phyloP scores from a whole-genome alignment of 2,329 filamentous ascomycete species.

The Sarocladium brachiariae region DNA sequence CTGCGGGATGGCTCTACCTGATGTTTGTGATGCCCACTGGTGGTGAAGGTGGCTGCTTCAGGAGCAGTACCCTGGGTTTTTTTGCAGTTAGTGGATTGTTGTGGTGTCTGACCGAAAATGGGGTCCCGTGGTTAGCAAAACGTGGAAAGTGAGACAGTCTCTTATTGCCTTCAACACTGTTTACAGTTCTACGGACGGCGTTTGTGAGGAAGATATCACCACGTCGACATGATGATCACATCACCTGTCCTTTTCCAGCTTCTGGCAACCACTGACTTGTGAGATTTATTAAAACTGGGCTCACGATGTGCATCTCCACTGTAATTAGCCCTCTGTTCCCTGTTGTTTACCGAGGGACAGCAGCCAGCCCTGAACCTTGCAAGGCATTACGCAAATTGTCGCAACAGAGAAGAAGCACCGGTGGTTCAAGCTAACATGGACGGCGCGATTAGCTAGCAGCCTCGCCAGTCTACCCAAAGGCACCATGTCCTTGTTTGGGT shows the following conservation, averaged over 20 bases:
- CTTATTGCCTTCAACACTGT: too few species aligned
- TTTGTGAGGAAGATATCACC: too few species aligned
- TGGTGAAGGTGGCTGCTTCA: conserved; percentile 3
- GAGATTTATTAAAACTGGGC: too few species aligned
- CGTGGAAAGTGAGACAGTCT: neutral
- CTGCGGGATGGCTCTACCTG: conserved; percentile 3
- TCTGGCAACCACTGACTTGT: too few species aligned
- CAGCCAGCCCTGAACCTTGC: neutral
- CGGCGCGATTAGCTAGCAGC: neutral
- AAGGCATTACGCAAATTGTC: neutral
- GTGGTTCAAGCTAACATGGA: neutral
- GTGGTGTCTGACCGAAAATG: neutral
- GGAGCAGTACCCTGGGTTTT: too few species aligned
- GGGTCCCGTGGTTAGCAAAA: neutral
- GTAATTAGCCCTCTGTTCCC: neutral
- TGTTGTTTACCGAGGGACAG: neutral
- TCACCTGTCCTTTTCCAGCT: too few species aligned
- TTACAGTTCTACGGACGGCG: too few species aligned
- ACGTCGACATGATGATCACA: too few species aligned
- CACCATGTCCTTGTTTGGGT: conserved; percentile 4
- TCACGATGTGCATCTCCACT: too few species aligned
- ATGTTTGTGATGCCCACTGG: neutral
- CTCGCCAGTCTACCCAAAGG: neutral
- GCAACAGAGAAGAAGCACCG: conserved; percentile 6
- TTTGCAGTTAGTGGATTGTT: neutral